These are phyloP conservation scores for Pichia nakasei DNA, from an alignment of 805 yeast genomes.

Conservation along the genomic window DNA sequence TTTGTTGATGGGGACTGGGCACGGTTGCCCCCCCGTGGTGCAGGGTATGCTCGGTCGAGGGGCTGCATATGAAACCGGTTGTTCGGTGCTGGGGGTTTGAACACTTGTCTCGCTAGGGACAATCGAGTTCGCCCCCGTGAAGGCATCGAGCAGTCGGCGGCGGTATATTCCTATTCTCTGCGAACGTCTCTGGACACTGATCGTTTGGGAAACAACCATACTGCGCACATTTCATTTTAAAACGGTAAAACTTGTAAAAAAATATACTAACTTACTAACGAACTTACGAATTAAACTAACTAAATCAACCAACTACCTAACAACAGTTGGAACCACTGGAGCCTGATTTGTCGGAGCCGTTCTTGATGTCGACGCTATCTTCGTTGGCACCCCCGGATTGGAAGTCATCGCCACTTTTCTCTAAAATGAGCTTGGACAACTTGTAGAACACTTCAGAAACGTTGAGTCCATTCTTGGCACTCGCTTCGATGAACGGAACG, in stretches of 20 bases:
- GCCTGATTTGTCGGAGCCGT: constrained; percentile 8
- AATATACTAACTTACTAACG: too few relatives aligned
- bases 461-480: constrained; percentile 88
- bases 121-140: constrained; percentile 57
- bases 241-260: neutral
- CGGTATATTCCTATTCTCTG: constrained; percentile 99
- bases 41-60: constrained; percentile 97
- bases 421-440: constrained; percentile 79
- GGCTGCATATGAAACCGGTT: constrained; percentile 63
- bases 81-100: constrained; percentile 11
- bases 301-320: neutral
- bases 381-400: constrained; percentile 18
- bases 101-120: constrained; percentile 14
- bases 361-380: constrained; percentile 22
- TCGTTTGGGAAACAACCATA: constrained; percentile 99
- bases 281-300: neutral
- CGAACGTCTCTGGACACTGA: constrained; percentile 83
- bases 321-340: constrained; percentile 24
- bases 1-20: constrained; percentile 25
- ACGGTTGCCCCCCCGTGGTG: constrained; percentile 32
- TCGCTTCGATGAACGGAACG: constrained; percentile 88
- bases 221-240: constrained; percentile 63
- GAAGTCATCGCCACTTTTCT: constrained; percentile 47
- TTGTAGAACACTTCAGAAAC: constrained; percentile 90
- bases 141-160: constrained; percentile 39